Conservation (phyloP, 208 protist species). For the Wallacemonas rigidus region DNA sequence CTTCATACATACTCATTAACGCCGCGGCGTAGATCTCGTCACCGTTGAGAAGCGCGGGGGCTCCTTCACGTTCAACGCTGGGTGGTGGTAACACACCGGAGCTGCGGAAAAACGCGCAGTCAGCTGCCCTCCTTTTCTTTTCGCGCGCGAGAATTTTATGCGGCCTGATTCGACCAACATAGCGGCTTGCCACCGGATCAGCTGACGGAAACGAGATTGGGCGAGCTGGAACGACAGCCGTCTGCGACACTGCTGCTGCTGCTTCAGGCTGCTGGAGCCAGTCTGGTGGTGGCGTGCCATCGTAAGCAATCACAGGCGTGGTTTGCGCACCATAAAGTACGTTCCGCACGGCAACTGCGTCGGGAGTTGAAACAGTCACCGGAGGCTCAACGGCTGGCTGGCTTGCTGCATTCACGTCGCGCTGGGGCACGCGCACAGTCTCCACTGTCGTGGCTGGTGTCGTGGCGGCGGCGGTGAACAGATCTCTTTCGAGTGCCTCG, state of each 20-base stretch:
- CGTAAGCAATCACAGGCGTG: neutral
- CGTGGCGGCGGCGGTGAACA: neutral
- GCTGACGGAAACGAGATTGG: slow-evolving; percentile 12
- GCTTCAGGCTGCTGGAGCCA: no score
- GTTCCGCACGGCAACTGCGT: neutral
- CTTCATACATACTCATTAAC: neutral
- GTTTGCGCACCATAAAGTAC: neutral
- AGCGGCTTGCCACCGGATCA: slow-evolving; percentile 3
- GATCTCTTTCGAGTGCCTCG: neutral
- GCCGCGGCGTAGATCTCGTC: slow-evolving; percentile 3
- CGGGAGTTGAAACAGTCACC: no score
- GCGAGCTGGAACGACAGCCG: neutral
- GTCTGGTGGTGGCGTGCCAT: neutral
- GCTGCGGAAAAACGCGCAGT: neutral
- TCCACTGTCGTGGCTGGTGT: neutral
- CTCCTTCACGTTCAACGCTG: neutral
- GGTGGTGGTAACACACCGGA: neutral
- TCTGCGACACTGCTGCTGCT: neutral
- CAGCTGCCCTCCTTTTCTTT: neutral
- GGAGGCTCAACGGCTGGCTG: no score
- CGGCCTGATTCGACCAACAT: slow-evolving; percentile 3
- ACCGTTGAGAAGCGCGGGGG: neutral
- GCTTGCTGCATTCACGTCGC: no score
- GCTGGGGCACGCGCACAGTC: neutral
- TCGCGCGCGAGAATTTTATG: neutral